Conservation (phyloP, 2,329 filamentous ascomycete species). For the Knoxdaviesia capensis region DNA sequence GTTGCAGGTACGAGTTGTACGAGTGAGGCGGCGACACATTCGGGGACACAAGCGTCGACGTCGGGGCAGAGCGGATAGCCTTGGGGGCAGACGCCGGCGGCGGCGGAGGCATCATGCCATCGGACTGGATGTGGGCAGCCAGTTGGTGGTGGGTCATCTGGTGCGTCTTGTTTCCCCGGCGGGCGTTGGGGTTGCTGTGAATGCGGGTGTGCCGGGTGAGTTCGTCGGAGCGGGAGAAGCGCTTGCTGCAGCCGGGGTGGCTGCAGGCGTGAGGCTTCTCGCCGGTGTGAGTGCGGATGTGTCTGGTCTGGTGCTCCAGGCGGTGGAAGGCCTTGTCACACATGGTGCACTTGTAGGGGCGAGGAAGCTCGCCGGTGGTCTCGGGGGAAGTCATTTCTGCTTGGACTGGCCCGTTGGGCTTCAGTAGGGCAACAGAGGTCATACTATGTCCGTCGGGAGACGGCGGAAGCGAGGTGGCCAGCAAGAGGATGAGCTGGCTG, state of each 20-base stretch:
- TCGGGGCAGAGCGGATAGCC: slow-evolving; percentile 73
- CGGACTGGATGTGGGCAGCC: slow-evolving; percentile 22
- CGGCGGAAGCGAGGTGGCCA: not conserved
- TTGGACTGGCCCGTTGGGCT: slow-evolving; percentile 41
- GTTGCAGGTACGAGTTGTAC: slow-evolving; percentile 48
- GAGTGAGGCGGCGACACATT: slow-evolving; percentile 92
- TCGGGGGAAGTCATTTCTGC: slow-evolving; percentile 30
- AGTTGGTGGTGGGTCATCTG: slow-evolving; percentile 11
- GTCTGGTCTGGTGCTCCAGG: slow-evolving; percentile 74
- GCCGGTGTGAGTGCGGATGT: slow-evolving; percentile 93
- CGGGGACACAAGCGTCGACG: slow-evolving; percentile 72
- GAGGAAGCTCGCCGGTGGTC: slow-evolving; percentile 56
- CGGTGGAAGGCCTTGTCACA: slow-evolving; percentile 98
- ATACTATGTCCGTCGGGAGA: slow-evolving; percentile 4
- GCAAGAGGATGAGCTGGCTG: too few species aligned
- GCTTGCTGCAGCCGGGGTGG: slow-evolving; percentile 89
- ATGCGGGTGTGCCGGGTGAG: slow-evolving; percentile 92
- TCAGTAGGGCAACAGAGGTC: slow-evolving; percentile 18
- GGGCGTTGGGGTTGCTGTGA: slow-evolving; percentile 96
- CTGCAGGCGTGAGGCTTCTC: slow-evolving; percentile 96
- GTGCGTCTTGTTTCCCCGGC: slow-evolving; percentile 68
- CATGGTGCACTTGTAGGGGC: slow-evolving; percentile 94
- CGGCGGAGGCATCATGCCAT: slow-evolving; percentile 54
- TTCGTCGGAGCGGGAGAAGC: slow-evolving; percentile 91
- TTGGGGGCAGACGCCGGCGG: slow-evolving; percentile 47